Base-by-base conservation (phyloP, 1,139 yeast genomes). In the Taphrina deformans region DNA sequence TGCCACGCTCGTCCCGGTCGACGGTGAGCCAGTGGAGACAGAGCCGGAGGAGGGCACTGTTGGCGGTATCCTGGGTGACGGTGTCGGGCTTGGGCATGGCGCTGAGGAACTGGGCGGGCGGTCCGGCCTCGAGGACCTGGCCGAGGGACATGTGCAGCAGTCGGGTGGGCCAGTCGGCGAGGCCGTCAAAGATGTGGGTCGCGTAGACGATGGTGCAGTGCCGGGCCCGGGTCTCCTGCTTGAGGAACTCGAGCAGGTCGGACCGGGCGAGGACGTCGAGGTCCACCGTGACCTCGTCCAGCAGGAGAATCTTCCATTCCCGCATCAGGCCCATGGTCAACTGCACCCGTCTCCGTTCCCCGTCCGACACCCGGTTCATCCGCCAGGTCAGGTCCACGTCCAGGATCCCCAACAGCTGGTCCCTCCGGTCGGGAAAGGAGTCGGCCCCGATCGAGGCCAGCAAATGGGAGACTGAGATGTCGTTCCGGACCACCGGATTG, bases 251-350 rank as follows among this genome's bases (percentile, higher is more conserved):
- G 68, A 93, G 79, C 65, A 93, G 78, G 65, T 89, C 81, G 51
- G 86, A 84, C 71, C 99, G 82, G 1, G 93, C 98, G 55, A 93
- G 82, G 21, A 93, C 99, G 73, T 93, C 99, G 70, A 93, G 80
- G 74, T 93, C 99, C 27, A 93, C 96, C 0, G 99, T 93, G 33
- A 93, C 98, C 74, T 93, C 99, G 75, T 93, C 99, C 55, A 93
- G 79, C 24, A 93, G 78, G 40, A 93, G 77, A 24, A 91, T 81
- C 67, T 83, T 85, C 96, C 97, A 93, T 3, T 97, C 98, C 71
- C 88, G 86, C 69, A 92, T 77, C 63, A 93, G 79, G 0, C 99
- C 99, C 96, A 93, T 91, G 46, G 87, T 90, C 68, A 93, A 79
- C 73, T 93, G 99, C 1, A 93, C 98, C 66, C 99, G 79, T 70